Conservation (phyloP, 202 grass and related monocot species). For the Bolboschoenoplectus hybrid region DNA sequence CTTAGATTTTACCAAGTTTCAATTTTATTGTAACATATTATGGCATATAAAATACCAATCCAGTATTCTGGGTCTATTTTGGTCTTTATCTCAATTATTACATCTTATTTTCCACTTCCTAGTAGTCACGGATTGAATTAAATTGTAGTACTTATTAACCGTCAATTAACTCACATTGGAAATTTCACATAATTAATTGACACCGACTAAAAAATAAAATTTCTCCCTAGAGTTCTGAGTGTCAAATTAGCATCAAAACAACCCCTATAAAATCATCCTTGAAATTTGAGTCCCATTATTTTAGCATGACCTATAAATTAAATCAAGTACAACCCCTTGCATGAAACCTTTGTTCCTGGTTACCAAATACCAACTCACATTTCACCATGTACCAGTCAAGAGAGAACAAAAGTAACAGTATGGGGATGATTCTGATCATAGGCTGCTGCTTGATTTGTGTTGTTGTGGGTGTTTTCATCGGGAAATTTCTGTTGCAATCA, state of each 20-base stretch:
- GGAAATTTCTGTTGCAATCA: conserved; percentile 9
- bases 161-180: not conserved
- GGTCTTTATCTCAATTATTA: not conserved
- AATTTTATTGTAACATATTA: not conserved
- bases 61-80: not conserved
- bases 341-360: not conserved
- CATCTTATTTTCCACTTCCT: not conserved
- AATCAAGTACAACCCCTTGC: not conserved
- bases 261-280: not conserved
- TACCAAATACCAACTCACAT: not conserved
- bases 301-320: not conserved
- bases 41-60: not conserved
- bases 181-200: conserved; percentile 6
- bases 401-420: not conserved
- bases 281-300: conserved; percentile 4
- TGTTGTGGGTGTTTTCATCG: conserved; percentile 15
- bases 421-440: not conserved
- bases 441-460: conserved; percentile 22
- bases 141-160: not conserved
- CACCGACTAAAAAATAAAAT: not conserved
- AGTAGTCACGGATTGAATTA: not conserved
- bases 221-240: not conserved
- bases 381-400: conserved; percentile 14
- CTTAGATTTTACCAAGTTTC: not conserved
- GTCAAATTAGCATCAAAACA: not conserved